Conservation (phyloP, 371 early-diverging fungal species). For the Capillidium heterosporum region DNA sequence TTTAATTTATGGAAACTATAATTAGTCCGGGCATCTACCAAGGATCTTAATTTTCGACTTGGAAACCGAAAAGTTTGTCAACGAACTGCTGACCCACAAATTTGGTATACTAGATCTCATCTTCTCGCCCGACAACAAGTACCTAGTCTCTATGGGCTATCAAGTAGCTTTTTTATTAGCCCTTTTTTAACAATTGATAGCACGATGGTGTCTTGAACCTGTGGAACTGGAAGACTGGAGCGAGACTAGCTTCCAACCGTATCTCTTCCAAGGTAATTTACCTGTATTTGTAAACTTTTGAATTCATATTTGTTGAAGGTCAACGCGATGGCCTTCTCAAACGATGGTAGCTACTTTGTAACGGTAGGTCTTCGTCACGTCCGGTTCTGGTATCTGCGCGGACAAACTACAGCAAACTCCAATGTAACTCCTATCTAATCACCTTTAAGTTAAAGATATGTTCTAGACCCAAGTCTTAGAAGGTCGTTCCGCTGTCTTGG, state of each 20-base stretch:
- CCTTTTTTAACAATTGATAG: slow-evolving; percentile 14
- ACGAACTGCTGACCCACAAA: slow-evolving; percentile 56
- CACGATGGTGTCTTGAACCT: slow-evolving; percentile 67
- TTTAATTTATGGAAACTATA: neutral
- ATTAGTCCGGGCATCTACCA: slow-evolving; percentile 66
- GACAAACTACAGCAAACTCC: slow-evolving; percentile 8
- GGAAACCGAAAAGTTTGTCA: slow-evolving; percentile 24
- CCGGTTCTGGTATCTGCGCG: slow-evolving; percentile 63
- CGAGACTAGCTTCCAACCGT: slow-evolving; percentile 42
- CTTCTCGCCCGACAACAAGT: slow-evolving; percentile 55
- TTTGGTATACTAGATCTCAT: slow-evolving; percentile 52
- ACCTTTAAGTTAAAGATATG: neutral
- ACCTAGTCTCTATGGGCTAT: slow-evolving; percentile 62
- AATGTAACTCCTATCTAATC: neutral
- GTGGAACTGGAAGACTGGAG: slow-evolving; percentile 62
- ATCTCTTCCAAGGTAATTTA: slow-evolving; percentile 41
- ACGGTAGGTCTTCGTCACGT: slow-evolving; percentile 63
- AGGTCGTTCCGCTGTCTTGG: slow-evolving; percentile 47
- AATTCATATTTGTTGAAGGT: slow-evolving; percentile 9
- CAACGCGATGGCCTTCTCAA: slow-evolving; percentile 36
- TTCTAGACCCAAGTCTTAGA: slow-evolving; percentile 32
- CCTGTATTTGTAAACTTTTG: neutral
- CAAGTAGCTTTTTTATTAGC: slow-evolving; percentile 25
- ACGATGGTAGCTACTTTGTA: slow-evolving; percentile 48
- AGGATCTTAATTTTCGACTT: slow-evolving; percentile 57